phyloP scores from a whole-genome alignment of 352 stramenopile genomes.

The Globisporangium sylvaticum region DNA sequence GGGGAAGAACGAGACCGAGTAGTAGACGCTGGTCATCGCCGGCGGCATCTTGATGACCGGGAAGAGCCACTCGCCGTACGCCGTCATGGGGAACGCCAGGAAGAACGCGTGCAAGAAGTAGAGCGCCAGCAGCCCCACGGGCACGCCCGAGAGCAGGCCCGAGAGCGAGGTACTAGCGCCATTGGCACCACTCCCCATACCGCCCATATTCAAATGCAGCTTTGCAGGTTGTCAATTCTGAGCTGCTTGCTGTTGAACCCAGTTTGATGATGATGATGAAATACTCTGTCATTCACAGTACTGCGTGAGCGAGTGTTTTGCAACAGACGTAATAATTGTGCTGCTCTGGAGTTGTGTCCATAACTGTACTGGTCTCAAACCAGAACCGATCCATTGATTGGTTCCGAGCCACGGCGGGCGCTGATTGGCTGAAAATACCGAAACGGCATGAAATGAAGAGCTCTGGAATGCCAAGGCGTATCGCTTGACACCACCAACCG shows the following conservation, averaged over 20 bases:
- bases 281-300: constrained; percentile 5
- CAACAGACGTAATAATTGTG: neutral
- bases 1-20: constrained; percentile 78
- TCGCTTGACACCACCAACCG: constrained; percentile 1
- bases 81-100: constrained; percentile 73
- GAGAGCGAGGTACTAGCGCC: neutral
- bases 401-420: constrained; percentile 1
- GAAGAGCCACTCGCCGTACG: constrained; percentile 77
- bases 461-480: neutral
- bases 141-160: constrained; percentile 25
- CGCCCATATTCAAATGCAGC: neutral
- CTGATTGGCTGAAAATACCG: constrained; percentile 32
- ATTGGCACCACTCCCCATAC: neutral
- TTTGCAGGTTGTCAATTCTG: neutral
- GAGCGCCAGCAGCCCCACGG: constrained; percentile 53
- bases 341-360: neutral
- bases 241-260: constrained; percentile 3
- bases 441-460: constrained; percentile 6
- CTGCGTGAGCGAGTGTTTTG: neutral
- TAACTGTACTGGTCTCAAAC: neutral
- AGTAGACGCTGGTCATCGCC: constrained; percentile 75
- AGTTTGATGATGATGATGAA: neutral
- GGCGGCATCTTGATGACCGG: constrained; percentile 72
- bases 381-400: neutral
- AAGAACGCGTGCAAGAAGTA: constrained; percentile 81